Evolutionary conservation across 768 basidiomycete genomes (phyloP).

Genomic region (Amanita rimosa): DNA sequence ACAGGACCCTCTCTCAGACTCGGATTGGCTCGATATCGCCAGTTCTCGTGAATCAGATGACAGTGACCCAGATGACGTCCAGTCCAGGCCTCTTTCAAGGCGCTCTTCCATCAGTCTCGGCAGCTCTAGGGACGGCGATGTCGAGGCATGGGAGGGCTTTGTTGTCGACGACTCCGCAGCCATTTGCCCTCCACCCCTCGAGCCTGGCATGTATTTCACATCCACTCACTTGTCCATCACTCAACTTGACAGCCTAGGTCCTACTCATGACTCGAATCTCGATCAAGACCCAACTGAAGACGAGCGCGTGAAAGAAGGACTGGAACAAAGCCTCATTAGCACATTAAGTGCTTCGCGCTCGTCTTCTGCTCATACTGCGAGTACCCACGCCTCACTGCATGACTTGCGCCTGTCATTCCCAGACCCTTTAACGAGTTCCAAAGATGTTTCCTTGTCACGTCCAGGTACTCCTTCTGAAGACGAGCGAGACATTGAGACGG

Average conservation of each 20-base stretch:
- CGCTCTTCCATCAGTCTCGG: constrained; percentile 59
- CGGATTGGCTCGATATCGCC: constrained; percentile 76
- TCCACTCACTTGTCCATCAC: constrained; percentile 18
- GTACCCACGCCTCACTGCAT: constrained; percentile 50
- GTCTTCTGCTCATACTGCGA: constrained; percentile 40
- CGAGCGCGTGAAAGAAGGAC: constrained; percentile 55
- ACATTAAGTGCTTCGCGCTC: constrained; percentile 69
- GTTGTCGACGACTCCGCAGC: constrained; percentile 54
- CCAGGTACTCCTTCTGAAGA: constrained; percentile 32
- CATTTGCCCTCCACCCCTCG: constrained; percentile 13
- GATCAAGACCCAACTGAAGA: constrained; percentile 47
- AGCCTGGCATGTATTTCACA: constrained; percentile 21
- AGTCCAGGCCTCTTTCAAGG: constrained; percentile 46
- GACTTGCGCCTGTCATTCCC: constrained; percentile 77
- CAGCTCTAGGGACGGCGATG: constrained; percentile 58
- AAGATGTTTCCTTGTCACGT: constrained; percentile 47
- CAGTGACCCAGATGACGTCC: constrained; percentile 50
- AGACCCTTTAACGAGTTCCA: constrained; percentile 68
- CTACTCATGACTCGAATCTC: constrained; percentile 17
- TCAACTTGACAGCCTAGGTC: constrained; percentile 19
- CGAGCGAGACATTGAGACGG: constrained; percentile 12
- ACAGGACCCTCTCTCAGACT: constrained; percentile 60
- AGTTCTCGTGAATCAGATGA: constrained; percentile 62
- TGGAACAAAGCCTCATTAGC: constrained; percentile 77
- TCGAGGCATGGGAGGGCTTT: constrained; percentile 73